A percentile compares a stretch with the other conserved stretches of the same genome.
phyloP scores from a whole-genome alignment of 208 protist species.

The Balamuthia mandrillaris region DNA sequence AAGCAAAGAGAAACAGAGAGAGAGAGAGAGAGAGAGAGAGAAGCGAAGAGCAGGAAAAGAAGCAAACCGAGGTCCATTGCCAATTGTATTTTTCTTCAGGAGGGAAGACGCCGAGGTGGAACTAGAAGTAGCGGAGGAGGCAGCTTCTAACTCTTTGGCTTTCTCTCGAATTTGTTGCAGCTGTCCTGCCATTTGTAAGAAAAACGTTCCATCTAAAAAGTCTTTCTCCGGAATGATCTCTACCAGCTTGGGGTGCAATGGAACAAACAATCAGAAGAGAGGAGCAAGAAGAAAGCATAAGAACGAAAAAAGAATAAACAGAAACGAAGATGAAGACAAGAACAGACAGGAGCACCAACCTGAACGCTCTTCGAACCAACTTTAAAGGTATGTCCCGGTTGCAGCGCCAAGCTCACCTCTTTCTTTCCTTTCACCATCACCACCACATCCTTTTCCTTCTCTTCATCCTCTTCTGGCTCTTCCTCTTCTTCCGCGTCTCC shows the following conservation, averaged over 20 bases:
- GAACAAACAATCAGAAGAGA: background rate
- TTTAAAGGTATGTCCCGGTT: background rate
- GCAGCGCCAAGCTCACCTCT: background rate
- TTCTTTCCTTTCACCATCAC: conserved; percentile 9
- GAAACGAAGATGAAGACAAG: background rate
- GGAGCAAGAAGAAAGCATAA: background rate
- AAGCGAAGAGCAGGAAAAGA: too few species aligned
- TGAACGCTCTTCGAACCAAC: conserved; percentile 4
- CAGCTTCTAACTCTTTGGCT: too few species aligned
- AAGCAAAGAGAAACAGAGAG: too few species aligned
- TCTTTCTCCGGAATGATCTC: background rate
- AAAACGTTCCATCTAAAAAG: conserved; percentile 18
- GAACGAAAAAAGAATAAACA: background rate
- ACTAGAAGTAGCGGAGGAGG: too few species aligned
- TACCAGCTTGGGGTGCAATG: background rate
- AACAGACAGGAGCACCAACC: background rate
- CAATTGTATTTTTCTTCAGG: background rate
- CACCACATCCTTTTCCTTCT: background rate
- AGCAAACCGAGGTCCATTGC: background rate
- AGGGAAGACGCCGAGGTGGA: too few species aligned
- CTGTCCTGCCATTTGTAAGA: too few species aligned
- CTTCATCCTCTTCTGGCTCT: too few species aligned
- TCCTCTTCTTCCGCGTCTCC: too few species aligned
- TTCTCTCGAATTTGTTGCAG: too few species aligned
- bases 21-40: too few species aligned